Percentiles rank a stretch among this genome's conserved stretches.
Evolutionary conservation across 2,329 filamentous ascomycete species (phyloP).

Genomic region (Epichloe festucae): DNA sequence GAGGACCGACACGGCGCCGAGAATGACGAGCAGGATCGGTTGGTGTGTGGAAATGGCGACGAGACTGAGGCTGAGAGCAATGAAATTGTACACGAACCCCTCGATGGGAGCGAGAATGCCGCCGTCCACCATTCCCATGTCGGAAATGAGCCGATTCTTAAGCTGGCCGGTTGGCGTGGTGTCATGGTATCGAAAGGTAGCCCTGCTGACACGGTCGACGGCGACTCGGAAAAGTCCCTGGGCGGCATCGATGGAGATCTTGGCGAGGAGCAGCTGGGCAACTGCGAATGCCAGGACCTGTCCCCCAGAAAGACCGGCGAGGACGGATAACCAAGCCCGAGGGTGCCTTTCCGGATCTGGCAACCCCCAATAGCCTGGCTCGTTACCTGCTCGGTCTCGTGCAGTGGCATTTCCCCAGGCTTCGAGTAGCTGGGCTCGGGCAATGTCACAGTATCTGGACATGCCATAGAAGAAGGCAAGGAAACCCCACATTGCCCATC

Average conservation of each 20-base stretch:
- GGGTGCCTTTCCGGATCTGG: constrained; percentile 57
- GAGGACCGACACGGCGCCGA: constrained; percentile 48
- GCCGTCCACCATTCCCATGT: constrained; percentile 81
- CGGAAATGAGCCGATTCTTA: constrained; percentile 85
- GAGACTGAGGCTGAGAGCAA: constrained; percentile 61
- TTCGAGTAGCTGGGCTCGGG: constrained; percentile 71
- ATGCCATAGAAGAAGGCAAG: constrained; percentile 49
- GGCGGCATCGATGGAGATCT: constrained; percentile 70
- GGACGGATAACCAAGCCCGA: constrained; percentile 59
- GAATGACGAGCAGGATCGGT: constrained; percentile 62
- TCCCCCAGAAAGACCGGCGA: constrained; percentile 50
- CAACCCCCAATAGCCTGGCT: constrained; percentile 17
- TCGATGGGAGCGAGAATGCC: constrained; percentile 68
- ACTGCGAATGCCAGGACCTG: constrained; percentile 47
- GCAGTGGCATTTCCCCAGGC: constrained; percentile 59
- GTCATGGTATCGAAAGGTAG: constrained; percentile 85
- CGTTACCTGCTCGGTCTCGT: neutral
- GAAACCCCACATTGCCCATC: constrained; percentile 56
- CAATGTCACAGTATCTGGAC: constrained; percentile 52
- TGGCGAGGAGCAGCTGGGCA: constrained; percentile 54
- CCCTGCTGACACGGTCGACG: constrained; percentile 59
- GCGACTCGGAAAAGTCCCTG: constrained; percentile 62
- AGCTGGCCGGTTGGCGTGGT: constrained; percentile 76
- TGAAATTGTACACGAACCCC: constrained; percentile 52
- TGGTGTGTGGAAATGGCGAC: constrained; percentile 70